Percentiles rank a stretch among this genome's conserved stretches.
These are phyloP conservation scores for Hemisphaericaspora xylanilytica DNA, from an alignment of 1,139 yeast genomes.

Conservation along the genomic window DNA sequence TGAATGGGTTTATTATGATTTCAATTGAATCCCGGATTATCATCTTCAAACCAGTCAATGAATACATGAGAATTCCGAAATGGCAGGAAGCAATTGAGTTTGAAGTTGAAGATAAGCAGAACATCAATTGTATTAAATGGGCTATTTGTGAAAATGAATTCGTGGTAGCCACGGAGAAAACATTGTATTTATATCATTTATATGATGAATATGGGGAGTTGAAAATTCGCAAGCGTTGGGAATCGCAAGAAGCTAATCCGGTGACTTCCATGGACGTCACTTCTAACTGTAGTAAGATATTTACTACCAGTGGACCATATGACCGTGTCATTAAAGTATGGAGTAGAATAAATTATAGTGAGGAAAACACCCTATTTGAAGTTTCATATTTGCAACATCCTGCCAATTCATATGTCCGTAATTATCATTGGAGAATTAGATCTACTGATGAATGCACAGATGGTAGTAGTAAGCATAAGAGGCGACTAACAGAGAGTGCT, in stretches of 20 bases:
- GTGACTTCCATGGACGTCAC: conserved; percentile 56
- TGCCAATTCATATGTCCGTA: conserved; percentile 44
- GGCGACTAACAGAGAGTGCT: conserved; percentile 23
- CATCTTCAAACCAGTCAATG: conserved; percentile 46
- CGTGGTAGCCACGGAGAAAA: conserved; percentile 54
- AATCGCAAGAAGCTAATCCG: conserved; percentile 53
- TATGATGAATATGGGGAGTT: conserved; percentile 44
- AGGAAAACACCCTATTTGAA: conserved; percentile 67
- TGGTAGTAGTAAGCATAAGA: conserved; percentile 3
- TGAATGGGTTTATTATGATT: conserved; percentile 58
- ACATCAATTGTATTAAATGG: conserved; percentile 63
- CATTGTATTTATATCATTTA: conserved; percentile 54
- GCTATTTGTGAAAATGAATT: conserved; percentile 57
- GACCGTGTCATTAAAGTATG: conserved; percentile 76
- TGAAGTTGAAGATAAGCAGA: conserved; percentile 18
- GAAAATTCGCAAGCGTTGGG: conserved; percentile 49
- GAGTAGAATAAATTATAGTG: conserved; percentile 71
- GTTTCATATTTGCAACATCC: conserved; percentile 68
- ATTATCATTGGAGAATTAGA: conserved; percentile 51
- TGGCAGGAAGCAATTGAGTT: conserved; percentile 45
- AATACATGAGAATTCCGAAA: conserved; percentile 40
- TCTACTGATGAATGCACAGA: conserved; percentile 11
- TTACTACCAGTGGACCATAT: conserved; percentile 54
- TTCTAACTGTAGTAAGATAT: conserved; percentile 63
- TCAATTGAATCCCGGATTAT: conserved; percentile 32